Conservation (phyloP, 192 early-diverging fungal species). For the Gamsiella multidivaricata region DNA sequence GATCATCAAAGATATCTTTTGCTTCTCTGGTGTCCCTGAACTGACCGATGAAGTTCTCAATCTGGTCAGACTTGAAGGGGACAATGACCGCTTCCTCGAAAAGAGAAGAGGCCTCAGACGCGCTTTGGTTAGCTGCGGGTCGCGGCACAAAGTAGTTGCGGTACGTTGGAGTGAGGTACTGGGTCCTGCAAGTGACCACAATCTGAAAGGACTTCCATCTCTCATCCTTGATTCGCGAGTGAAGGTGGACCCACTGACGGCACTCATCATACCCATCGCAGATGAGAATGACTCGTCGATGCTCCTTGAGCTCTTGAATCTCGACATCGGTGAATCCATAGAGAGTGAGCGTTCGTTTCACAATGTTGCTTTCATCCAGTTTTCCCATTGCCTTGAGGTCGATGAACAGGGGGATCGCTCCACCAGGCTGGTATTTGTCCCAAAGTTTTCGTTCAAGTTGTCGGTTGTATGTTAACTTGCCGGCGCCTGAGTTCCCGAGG, state of each 20-base stretch:
- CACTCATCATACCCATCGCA: slow-evolving; percentile 10
- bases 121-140: not conserved
- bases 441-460: not conserved
- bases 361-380: not conserved
- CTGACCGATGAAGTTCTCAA: not conserved
- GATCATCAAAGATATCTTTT: not conserved
- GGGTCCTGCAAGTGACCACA: slow-evolving; percentile 1
- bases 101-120: not conserved
- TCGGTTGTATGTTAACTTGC: slow-evolving; percentile 6
- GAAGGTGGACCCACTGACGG: not conserved
- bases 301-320: slow-evolving; percentile 1
- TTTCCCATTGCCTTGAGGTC: not conserved
- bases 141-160: not conserved
- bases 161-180: not conserved
- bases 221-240: not conserved
- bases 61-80: not conserved
- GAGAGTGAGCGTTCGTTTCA: not conserved
- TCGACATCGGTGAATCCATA: not conserved
- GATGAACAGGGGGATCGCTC: not conserved
- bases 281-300: not conserved
- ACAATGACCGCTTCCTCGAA: slow-evolving; percentile 6
- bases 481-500: slow-evolving; percentile 2
- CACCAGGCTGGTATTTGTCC: not conserved
- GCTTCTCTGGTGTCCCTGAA: not conserved
- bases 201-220: not conserved